Evolutionary conservation across 768 basidiomycete genomes (phyloP).

Genomic region (Amanita phalloides): DNA sequence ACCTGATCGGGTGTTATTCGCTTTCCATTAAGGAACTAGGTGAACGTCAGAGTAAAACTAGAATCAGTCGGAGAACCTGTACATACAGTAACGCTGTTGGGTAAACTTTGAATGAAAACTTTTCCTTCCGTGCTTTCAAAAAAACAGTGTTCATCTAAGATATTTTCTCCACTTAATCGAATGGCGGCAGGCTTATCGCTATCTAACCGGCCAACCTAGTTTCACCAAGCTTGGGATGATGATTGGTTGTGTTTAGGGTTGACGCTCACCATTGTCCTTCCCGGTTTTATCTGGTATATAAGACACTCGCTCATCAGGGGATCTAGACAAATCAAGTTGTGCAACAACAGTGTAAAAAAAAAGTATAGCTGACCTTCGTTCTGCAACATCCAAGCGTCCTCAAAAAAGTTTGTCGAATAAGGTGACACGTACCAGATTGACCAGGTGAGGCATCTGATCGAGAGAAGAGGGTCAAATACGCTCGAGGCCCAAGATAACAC

Average conservation of each 20-base stretch:
- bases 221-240: not conserved
- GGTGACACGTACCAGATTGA: constrained; percentile 67
- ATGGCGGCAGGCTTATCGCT: constrained; percentile 78
- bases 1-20: constrained; percentile 72
- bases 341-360: not conserved
- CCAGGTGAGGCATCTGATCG: constrained; percentile 80
- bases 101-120: constrained; percentile 71
- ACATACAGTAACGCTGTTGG: constrained; percentile 76
- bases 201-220: constrained; percentile 79
- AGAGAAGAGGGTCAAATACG: constrained; percentile 7
- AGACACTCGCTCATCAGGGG: constrained; percentile 95
- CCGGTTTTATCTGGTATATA: constrained; percentile 86
- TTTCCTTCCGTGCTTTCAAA: constrained; percentile 82
- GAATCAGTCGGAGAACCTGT: constrained; percentile 3
- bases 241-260: constrained; percentile 4
- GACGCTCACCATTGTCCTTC: constrained; percentile 57
- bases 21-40: constrained; percentile 89
- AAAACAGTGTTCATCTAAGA: constrained; percentile 85
- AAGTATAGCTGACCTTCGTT: constrained; percentile 51
- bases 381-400: constrained; percentile 20
- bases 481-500: constrained; percentile 5
- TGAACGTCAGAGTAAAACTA: constrained; percentile 7
- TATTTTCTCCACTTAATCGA: constrained; percentile 85
- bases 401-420: not conserved
- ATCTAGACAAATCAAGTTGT: constrained; percentile 34